These are phyloP conservation scores for Lithohypha guttulata DNA, from an alignment of 2,329 filamentous ascomycete genomes.

Conservation along the genomic window DNA sequence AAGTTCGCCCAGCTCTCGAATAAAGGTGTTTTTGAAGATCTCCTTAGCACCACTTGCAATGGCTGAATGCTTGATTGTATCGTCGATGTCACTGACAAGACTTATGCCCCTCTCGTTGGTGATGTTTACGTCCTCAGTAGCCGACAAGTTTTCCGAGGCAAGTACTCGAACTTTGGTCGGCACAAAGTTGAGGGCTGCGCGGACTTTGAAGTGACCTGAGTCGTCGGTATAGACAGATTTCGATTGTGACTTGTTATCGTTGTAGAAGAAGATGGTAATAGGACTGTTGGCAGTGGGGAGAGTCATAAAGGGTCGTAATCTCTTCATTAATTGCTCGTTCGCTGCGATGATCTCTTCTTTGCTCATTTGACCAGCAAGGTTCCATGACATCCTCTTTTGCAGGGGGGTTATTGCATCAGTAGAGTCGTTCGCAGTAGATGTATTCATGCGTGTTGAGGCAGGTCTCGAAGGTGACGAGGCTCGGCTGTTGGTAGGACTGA, in stretches of 20 bases:
- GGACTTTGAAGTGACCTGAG: constrained; percentile 73
- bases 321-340: constrained; percentile 77
- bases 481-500: constrained; percentile 22
- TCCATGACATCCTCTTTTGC: constrained; percentile 40
- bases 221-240: constrained; percentile 77
- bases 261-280: constrained; percentile 92
- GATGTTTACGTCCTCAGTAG: constrained; percentile 64
- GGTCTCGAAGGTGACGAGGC: constrained; percentile 18
- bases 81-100: constrained; percentile 93
- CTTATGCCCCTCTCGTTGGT: constrained; percentile 74
- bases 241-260: constrained; percentile 70
- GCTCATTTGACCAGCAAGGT: constrained; percentile 48
- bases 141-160: constrained; percentile 73
- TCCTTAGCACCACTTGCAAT: constrained; percentile 79
- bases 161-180: constrained; percentile 83
- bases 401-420: constrained; percentile 19
- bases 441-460: neutral
- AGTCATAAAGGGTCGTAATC: constrained; percentile 80
- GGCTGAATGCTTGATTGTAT: constrained; percentile 92
- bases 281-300: constrained; percentile 66
- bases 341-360: constrained; percentile 66
- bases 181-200: constrained; percentile 75
- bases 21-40: constrained; percentile 93
- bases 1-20: constrained; percentile 70
- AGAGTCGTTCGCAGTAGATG: constrained; percentile 17